Base-by-base conservation (phyloP, 768 basidiomycete genomes). In the Russula sp. region DNA sequence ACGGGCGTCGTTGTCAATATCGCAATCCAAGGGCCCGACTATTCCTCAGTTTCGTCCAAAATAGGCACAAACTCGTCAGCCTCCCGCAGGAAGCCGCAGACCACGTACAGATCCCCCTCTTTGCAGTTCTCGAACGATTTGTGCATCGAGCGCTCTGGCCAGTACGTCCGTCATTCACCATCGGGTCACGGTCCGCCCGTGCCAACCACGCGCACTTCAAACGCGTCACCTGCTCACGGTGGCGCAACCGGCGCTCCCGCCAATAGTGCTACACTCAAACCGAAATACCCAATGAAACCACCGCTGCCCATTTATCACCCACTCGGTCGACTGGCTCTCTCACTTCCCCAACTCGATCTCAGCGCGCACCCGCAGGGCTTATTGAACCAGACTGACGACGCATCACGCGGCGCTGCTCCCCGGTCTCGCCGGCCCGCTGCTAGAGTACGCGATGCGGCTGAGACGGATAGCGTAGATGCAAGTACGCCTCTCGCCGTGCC, bases 51-150 rank as follows among this genome's bases (percentile, higher is more conserved):
- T 49, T 64, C 66, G 26, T 69, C 66, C 26, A 67, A 59, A 48
- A 40, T 36, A 40, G 52, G 58, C 46, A 11, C 65, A 34, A 66
- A 59, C 28, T 11, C 63, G 26, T 49, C 66, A 26, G 36, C 53
- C 26, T 68, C 57, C 13, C 68, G 66, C 34, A 57, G 68, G 46
- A 69, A 69, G 56, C 68, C 68, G 2, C 67, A 60, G 32, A 58
- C 57, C 8, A 69, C 68, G 8, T 69, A 68, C 50, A 67, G 62
- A 50, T 69, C 68, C 2, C 68, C 68, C 36, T 67, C 68, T 42
- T 22, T 63, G 18, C 68, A 67, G 38, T 57, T 58, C 30, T 57
- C 66, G 20, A 60, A 36, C 18, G 62, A 61, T 44, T 57, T 67
- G 18, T 50, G 68, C 66, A 64, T 69, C 8, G 68, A 69, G 59